phyloP scores from a whole-genome alignment of 345 rosid species.

The Firmiana major region DNA sequence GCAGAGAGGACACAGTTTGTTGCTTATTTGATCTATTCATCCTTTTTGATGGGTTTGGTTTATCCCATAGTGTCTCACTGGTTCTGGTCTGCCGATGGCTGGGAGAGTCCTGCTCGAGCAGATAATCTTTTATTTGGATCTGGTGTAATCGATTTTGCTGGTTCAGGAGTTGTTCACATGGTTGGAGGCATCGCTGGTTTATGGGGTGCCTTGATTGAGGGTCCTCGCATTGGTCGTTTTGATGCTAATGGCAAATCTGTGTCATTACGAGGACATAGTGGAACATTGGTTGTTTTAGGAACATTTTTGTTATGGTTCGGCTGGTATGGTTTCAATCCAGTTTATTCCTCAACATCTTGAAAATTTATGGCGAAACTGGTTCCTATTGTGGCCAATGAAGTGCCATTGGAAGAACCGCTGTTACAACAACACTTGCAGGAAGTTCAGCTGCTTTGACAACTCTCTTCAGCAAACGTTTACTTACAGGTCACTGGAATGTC shows the following conservation, averaged over 20 bases:
- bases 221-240: slow-evolving; percentile 56
- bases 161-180: slow-evolving; percentile 62
- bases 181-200: slow-evolving; percentile 58
- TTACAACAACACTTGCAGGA: slow-evolving; percentile 56
- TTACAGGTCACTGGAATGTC: slow-evolving; percentile 56
- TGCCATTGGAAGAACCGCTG: slow-evolving; percentile 55
- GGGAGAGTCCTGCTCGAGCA: slow-evolving; percentile 38
- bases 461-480: slow-evolving; percentile 45
- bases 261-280: slow-evolving; percentile 54
- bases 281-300: slow-evolving; percentile 52
- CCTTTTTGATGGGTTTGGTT: slow-evolving; percentile 51
- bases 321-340: slow-evolving; percentile 61
- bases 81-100: slow-evolving; percentile 58
- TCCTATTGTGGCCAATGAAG: slow-evolving; percentile 55
- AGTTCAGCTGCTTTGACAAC: slow-evolving; percentile 57
- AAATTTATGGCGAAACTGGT: slow-evolving; percentile 28
- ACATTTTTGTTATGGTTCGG: slow-evolving; percentile 60
- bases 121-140: slow-evolving; percentile 34
- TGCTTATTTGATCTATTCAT: slow-evolving; percentile 46
- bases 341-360: slow-evolving; percentile 37
- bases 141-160: slow-evolving; percentile 60
- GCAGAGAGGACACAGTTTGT: slow-evolving; percentile 56
- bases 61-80: slow-evolving; percentile 57
- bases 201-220: slow-evolving; percentile 59
- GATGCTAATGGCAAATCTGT: slow-evolving; percentile 28